phyloP scores from a whole-genome alignment of 768 basidiomycete genomes.

The Podaxis pistillaris region DNA sequence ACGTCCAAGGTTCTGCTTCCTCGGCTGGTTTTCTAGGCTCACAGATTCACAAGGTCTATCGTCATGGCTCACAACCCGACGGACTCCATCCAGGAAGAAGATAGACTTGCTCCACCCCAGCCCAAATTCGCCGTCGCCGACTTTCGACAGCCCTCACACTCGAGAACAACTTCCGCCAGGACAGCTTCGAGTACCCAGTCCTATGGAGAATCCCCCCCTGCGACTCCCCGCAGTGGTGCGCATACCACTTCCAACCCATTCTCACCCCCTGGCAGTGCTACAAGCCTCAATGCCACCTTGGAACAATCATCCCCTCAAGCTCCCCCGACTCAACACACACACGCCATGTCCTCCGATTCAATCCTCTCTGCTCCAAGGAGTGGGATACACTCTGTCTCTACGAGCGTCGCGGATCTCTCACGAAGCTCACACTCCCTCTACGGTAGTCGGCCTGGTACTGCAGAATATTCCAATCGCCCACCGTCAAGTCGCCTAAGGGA shows the following conservation, averaged over 20 bases:
- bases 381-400: slow-evolving; percentile 35
- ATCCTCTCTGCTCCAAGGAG: slow-evolving; percentile 29
- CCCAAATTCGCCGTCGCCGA: slow-evolving; percentile 26
- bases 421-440: slow-evolving; percentile 37
- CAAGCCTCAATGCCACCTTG: slow-evolving; percentile 36
- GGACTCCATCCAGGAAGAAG: slow-evolving; percentile 12
- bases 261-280: slow-evolving; percentile 50
- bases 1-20: slow-evolving; percentile 19
- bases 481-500: slow-evolving; percentile 48
- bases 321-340: slow-evolving; percentile 17
- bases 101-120: slow-evolving; percentile 31
- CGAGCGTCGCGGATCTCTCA: slow-evolving; percentile 43
- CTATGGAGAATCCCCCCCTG: slow-evolving; percentile 35
- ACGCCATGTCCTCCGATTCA: slow-evolving; percentile 27
- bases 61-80: slow-evolving; percentile 4
- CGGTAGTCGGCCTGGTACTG: slow-evolving; percentile 33
- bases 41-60: slow-evolving; percentile 6
- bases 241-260: slow-evolving; percentile 42
- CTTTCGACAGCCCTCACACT: slow-evolving; percentile 25
- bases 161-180: slow-evolving; percentile 31
- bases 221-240: slow-evolving; percentile 39
- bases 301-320: slow-evolving; percentile 27
- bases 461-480: neutral
- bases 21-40: slow-evolving; percentile 16
- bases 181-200: slow-evolving; percentile 21